These are phyloP conservation scores for Leccinum imitatum DNA, from an alignment of 768 basidiomycete genomes.

Conservation along the genomic window DNA sequence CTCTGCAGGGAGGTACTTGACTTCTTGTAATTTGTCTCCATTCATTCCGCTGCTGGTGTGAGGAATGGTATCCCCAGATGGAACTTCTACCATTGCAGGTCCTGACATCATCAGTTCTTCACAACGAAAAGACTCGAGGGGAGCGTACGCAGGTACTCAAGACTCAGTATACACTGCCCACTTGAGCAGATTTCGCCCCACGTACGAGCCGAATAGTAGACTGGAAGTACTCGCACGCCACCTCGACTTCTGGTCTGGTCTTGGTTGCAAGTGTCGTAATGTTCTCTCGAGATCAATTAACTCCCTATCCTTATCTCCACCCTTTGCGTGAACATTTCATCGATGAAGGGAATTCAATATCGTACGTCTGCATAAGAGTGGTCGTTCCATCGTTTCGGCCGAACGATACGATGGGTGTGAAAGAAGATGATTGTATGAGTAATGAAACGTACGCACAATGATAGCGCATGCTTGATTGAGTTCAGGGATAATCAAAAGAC, in stretches of 20 bases:
- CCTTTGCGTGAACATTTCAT: background rate
- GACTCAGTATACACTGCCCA: background rate
- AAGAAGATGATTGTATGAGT: background rate
- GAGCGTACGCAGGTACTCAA: background rate
- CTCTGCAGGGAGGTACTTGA: conserved; percentile 40
- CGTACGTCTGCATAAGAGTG: background rate
- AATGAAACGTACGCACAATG: conserved; percentile 7
- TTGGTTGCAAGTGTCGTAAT: background rate
- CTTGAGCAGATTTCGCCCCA: background rate
- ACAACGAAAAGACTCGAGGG: background rate
- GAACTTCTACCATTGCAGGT: background rate
- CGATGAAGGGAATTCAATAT: background rate
- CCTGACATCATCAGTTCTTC: background rate
- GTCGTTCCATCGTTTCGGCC: background rate
- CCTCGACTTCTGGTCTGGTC: background rate
- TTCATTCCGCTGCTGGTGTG: background rate
- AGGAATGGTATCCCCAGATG: background rate
- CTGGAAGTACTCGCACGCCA: background rate
- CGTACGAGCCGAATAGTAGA: background rate
- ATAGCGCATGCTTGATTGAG: background rate
- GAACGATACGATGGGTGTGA: background rate
- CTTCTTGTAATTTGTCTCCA: background rate
- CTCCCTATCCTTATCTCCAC: background rate
- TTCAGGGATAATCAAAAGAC: no score
- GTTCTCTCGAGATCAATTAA: background rate